Base-by-base conservation (phyloP, 2,329 filamentous ascomycete genomes). In the Aspergillus tamarii region DNA sequence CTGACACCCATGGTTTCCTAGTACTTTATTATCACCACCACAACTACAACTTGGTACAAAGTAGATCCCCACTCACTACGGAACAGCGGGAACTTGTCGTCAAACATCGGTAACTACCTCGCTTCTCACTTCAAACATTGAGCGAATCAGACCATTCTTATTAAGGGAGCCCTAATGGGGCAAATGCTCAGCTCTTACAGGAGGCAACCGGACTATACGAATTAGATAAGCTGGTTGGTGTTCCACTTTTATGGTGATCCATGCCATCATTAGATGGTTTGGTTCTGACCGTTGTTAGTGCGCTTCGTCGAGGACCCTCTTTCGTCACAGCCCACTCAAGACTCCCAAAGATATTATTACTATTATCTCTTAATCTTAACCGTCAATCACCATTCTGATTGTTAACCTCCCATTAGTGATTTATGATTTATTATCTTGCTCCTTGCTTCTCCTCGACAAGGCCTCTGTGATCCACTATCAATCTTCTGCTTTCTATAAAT, bases 151-250 rank as follows among this genome's bases (percentile, higher is more conserved):
- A 30, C 39, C 45, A 23, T n/a, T 48, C 45, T 23, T 30, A 30
- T 57, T 45, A 57, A 57, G 39, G 58, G 48, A 54, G 58, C 48
- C 57, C 45, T 60, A 14, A 36, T 60, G 58, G 58, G 58, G 58
- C 58, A 36, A 26, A 16, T 39, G 23, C 21, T 23, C 21, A 21
- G 8, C 7, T 16, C 34, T 55, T 16, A 39, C 32, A n/a, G 48
- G 52, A 39, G 52, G 52, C 32, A 36, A 36, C n/a, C 3, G 26
- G 12, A 52, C 48, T n/a, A 19, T 52, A 52, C 52, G 36, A 55
- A 55, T 55, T 52, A 52, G 21, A 19, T 52, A 52, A 55, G 19
- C 52, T 16, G 52, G 52, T 55, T 23, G 32, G 26, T 34, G 55
- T 57, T 45, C 41, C 55, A 57, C 55, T 48, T 48, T n/a, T 34